These are phyloP conservation scores for Lentinus tigrinus DNA, from an alignment of 768 basidiomycete species.

Conservation along the genomic window DNA sequence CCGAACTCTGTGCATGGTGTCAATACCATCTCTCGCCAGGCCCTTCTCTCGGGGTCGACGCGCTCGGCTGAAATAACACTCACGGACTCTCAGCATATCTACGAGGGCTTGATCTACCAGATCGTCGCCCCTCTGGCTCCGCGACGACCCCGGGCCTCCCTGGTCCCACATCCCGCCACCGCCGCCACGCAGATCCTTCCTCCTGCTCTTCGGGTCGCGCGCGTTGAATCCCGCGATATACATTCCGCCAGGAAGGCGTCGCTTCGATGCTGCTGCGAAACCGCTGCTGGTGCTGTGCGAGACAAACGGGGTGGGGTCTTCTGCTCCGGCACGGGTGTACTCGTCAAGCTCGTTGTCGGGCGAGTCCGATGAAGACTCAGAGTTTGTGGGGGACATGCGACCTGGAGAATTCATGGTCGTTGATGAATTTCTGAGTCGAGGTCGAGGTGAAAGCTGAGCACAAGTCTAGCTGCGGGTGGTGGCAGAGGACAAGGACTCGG, in stretches of 20 bases:
- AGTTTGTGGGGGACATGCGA: conserved; percentile 22
- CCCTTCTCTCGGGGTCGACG: background rate
- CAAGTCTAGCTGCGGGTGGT: background rate
- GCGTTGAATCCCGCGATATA: conserved; percentile 3
- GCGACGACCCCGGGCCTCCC: background rate
- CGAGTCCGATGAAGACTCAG: conserved; percentile 22
- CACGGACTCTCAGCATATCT: conserved; percentile 21
- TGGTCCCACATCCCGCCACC: conserved; percentile 2
- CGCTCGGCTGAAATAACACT: conserved; percentile 2
- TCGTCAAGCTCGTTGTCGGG: conserved; percentile 7
- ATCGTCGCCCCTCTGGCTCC: conserved; percentile 24
- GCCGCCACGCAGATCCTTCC: conserved; percentile 14
- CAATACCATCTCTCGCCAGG: background rate
- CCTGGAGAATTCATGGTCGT: conserved; percentile 23
- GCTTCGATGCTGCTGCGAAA: conserved; percentile 6
- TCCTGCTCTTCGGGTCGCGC: conserved; percentile 23
- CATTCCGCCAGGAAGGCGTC: conserved; percentile 1
- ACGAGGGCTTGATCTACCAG: conserved; percentile 22
- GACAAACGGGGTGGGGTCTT: background rate
- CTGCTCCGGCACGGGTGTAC: background rate
- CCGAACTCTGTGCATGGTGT: conserved; percentile 24
- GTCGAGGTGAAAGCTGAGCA: background rate
- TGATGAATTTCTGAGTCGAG: background rate
- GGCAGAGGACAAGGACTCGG: background rate
- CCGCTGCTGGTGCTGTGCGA: background rate